These are phyloP conservation scores for Salix udensis DNA, from an alignment of 345 rosid species.

Conservation along the genomic window DNA sequence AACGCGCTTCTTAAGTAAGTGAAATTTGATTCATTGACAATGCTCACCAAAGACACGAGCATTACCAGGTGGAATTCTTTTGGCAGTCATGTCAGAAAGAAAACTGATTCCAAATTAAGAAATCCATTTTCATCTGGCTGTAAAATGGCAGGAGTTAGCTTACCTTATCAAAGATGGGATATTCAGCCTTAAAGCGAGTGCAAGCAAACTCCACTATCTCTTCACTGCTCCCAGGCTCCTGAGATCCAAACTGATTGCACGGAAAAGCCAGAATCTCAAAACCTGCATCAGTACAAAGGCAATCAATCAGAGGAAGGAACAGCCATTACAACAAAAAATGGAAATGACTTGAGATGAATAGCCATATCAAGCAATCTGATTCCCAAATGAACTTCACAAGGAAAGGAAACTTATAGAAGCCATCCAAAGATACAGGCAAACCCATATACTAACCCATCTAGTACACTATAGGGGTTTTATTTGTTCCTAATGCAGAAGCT, in stretches of 20 bases:
- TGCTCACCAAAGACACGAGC: neutral
- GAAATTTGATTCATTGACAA: neutral
- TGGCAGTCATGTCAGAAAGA: neutral
- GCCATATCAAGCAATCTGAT: constrained; percentile 1
- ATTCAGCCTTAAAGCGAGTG: constrained; percentile 37
- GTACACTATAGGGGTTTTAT: neutral
- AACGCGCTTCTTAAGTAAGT: neutral
- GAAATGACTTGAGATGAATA: neutral
- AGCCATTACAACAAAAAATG: neutral
- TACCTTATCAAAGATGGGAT: constrained; percentile 37
- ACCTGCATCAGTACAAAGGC: constrained; percentile 12
- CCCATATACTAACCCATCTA: neutral
- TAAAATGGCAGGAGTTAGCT: neutral
- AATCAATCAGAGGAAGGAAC: neutral
- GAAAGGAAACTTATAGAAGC: neutral
- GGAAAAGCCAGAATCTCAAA: constrained; percentile 36
- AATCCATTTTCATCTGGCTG: neutral
- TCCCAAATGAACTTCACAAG: neutral
- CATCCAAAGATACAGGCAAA: neutral
- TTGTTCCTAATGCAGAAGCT: neutral
- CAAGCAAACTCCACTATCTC: constrained; percentile 32
- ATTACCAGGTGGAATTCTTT: neutral
- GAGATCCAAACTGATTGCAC: constrained; percentile 31
- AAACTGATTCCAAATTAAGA: neutral
- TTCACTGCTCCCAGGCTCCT: constrained; percentile 34